Evolutionary conservation across 2,329 filamentous ascomycete genomes (phyloP).

Genomic region (Purpureocillium lavendulum): DNA sequence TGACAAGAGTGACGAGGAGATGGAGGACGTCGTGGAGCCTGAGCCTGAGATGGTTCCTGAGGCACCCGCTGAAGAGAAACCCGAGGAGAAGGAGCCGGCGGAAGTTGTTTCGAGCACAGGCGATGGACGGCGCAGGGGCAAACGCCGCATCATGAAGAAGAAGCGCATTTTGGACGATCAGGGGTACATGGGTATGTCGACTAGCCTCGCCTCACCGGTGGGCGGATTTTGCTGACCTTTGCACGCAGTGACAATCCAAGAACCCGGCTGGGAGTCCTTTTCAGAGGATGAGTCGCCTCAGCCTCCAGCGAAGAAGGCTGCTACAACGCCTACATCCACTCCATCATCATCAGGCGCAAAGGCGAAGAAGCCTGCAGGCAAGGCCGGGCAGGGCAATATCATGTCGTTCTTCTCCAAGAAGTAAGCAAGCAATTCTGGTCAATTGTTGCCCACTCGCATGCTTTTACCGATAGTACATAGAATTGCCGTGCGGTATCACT

Average conservation of each 20-base stretch:
- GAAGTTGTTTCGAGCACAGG: conserved; percentile 44
- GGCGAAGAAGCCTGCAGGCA: conserved; percentile 47
- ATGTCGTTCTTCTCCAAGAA: conserved; percentile 92
- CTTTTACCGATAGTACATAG: no score
- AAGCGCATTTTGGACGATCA: conserved; percentile 80
- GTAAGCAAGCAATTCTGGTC: conserved; percentile 19
- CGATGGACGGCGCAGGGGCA: conserved; percentile 64
- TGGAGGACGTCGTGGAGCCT: conserved; percentile 29
- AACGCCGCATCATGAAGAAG: conserved; percentile 78
- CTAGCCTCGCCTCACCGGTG: background rate
- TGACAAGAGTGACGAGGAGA: conserved; percentile 28
- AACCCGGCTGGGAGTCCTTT: conserved; percentile 82
- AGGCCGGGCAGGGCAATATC: conserved; percentile 67
- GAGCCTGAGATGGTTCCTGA: conserved; percentile 28
- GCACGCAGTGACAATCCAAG: conserved; percentile 69
- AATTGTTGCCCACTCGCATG: background rate
- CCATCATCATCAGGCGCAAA: conserved; percentile 39
- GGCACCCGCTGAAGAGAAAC: conserved; percentile 24
- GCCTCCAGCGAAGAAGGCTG: conserved; percentile 42
- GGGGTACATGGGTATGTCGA: conserved; percentile 69
- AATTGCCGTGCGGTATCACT: no score
- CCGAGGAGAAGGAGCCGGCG: conserved; percentile 34
- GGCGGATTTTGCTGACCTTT: background rate
- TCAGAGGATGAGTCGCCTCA: conserved; percentile 73
- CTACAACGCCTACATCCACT: conserved; percentile 32